phyloP scores from a whole-genome alignment of 2,329 filamentous ascomycete species.

The Elsinoe perseae region DNA sequence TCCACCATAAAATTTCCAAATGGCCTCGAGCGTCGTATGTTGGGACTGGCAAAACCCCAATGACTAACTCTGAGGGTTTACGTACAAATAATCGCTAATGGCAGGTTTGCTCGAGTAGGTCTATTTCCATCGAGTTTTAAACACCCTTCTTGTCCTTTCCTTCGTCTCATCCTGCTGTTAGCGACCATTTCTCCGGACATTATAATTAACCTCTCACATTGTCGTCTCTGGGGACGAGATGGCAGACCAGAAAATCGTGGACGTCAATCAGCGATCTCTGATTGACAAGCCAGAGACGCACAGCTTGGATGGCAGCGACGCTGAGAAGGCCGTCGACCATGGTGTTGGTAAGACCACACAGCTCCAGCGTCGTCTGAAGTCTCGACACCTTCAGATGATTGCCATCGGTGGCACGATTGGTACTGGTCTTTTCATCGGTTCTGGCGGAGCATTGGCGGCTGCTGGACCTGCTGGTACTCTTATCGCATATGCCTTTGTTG shows the following conservation, averaged over 20 bases:
- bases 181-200: neutral
- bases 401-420: slow-evolving; percentile 31
- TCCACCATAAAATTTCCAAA: slow-evolving; percentile 4
- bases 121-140: neutral
- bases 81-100: slow-evolving; percentile 13
- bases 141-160: neutral
- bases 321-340: slow-evolving; percentile 5
- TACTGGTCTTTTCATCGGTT: slow-evolving; percentile 36
- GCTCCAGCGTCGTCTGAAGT: slow-evolving; percentile 30
- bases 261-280: neutral
- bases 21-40: neutral
- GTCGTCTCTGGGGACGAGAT: neutral
- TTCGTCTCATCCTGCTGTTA: slow-evolving; percentile 15
- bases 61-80: neutral
- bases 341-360: slow-evolving; percentile 26
- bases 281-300: neutral
- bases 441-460: slow-evolving; percentile 31
- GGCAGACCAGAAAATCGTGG: neutral
- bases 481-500: slow-evolving; percentile 39
- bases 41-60: neutral
- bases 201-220: neutral
- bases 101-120: slow-evolving; percentile 15
- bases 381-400: slow-evolving; percentile 34
- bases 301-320: slow-evolving; percentile 1
- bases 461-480: slow-evolving; percentile 40